Conservation (phyloP, 2,329 filamentous ascomycete genomes). For the Fusarium sp. region DNA sequence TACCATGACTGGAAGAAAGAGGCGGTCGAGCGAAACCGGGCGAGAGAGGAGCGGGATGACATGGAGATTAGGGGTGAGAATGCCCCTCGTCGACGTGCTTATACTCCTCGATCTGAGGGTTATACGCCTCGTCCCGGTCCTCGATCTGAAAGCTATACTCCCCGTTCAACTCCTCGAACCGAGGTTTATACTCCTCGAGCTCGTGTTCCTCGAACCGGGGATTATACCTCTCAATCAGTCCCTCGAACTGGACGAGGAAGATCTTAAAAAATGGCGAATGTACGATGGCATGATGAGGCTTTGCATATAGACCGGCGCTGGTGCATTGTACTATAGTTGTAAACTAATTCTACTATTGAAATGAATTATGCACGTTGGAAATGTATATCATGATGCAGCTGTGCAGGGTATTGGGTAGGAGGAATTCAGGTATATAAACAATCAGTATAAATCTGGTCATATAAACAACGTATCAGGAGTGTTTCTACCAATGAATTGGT, state of each 20-base stretch:
- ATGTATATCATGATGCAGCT: background rate
- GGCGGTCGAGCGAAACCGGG: slow-evolving; percentile 41
- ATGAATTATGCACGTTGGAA: slow-evolving; percentile 13
- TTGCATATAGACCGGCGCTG: slow-evolving; percentile 27
- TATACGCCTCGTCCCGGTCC: background rate
- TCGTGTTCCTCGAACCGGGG: background rate
- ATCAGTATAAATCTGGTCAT: background rate
- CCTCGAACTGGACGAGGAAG: background rate
- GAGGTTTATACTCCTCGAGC: background rate
- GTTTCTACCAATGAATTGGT: slow-evolving; percentile 1
- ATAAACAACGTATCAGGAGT: background rate
- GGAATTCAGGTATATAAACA: background rate
- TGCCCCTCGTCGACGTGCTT: background rate
- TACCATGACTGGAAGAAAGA: slow-evolving; percentile 51
- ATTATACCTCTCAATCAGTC: background rate
- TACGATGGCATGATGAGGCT: slow-evolving; percentile 13
- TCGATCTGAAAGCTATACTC: background rate
- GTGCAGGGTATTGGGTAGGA: background rate
- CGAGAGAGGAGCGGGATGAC: slow-evolving; percentile 45
- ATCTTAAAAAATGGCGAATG: slow-evolving; percentile 13
- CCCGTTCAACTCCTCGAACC: background rate
- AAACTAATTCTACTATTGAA: slow-evolving; percentile 30
- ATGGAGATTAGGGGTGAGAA: slow-evolving; percentile 23
- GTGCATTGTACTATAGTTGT: slow-evolving; percentile 33
- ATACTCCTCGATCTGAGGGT: background rate